Evolutionary conservation across 345 rosid species (phyloP), one percentile per base, ranked within the genome.

Genomic region (Aegle marmelos): DNA sequence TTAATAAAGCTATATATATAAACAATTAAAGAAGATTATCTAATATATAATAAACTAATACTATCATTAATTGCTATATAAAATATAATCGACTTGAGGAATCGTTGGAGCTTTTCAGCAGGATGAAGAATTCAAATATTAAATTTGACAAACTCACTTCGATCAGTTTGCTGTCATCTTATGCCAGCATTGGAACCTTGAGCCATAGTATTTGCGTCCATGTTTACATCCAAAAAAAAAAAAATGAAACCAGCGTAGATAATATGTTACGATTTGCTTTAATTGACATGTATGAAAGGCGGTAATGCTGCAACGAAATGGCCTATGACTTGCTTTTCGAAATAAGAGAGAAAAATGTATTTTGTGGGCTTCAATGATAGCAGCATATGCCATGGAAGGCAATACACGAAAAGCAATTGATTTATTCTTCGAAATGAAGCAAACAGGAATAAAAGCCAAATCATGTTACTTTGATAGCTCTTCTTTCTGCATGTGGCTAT

Each of bases 281-380:
- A 14, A 60, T 83, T 27, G 79, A 83, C 64, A 80, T 80, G 79
- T 83, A 83, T 66, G 83, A 83, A 61, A 83, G 78, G 58, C 75
- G 68, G 4, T 65, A n/a, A n/a, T n/a, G 76, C 9, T 28, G 39
- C 53, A 1, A 1, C 25, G 56, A 68, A 68, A 39, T 68, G 17
- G 56, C 72, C 30, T 68, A 24, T 24, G 33, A 68, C 31, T 68
- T 68, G 22, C 24, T 39, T 68, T 39, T 56, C 39, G 72, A 68
- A 68, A 39, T 6, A 7, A 68, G 56, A 11, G 72, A 68, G 56
- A 68, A 41, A 56, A 68, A 68, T 68, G 17, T 39, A 24, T 68
- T 39, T 39, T n/a, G n/a, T n/a, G n/a, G n/a, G n/a, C n/a, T n/a
- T n/a, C n/a, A n/a, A n/a, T n/a, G n/a, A n/a, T n/a, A n/a, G n/a